A percentile compares a stretch with the other conserved stretches of the same genome.
phyloP scores from a whole-genome alignment of 2,329 filamentous ascomycete species.

The Pseudocercospora fuligena region DNA sequence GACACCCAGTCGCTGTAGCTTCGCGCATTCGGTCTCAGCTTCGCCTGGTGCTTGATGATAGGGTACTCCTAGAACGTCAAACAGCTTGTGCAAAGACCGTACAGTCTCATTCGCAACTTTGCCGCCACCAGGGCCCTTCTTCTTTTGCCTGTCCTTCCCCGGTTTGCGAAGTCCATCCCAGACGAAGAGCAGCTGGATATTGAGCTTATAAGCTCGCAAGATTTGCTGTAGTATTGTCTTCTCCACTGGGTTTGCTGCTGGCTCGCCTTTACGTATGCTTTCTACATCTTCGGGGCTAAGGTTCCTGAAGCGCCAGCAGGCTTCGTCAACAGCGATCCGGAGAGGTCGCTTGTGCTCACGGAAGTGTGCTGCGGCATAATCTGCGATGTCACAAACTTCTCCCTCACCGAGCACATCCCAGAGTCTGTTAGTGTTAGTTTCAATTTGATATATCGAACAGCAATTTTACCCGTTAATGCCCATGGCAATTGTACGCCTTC shows the following conservation, averaged over 20 bases:
- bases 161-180: slow-evolving; percentile 58
- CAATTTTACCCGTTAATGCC: slow-evolving; percentile 24
- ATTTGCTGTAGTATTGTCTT: slow-evolving; percentile 50
- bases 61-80: slow-evolving; percentile 48
- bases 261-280: slow-evolving; percentile 43
- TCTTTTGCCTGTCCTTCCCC: slow-evolving; percentile 17
- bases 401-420: slow-evolving; percentile 48
- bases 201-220: slow-evolving; percentile 52
- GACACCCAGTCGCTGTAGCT: slow-evolving; percentile 49
- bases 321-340: slow-evolving; percentile 50
- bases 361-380: slow-evolving; percentile 47
- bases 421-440: slow-evolving; percentile 30
- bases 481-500: slow-evolving; percentile 9
- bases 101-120: slow-evolving; percentile 43
- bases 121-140: slow-evolving; percentile 43
- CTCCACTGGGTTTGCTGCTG: slow-evolving; percentile 48
- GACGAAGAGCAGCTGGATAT: slow-evolving; percentile 60
- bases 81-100: slow-evolving; percentile 43
- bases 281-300: slow-evolving; percentile 41
- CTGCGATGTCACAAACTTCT: slow-evolving; percentile 41
- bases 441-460: not conserved
- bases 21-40: slow-evolving; percentile 53
- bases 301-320: slow-evolving; percentile 52
- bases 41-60: slow-evolving; percentile 54
- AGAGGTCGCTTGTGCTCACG: slow-evolving; percentile 43